phyloP scores from a whole-genome alignment of 331 rosid species.

The Malus hybrid region DNA sequence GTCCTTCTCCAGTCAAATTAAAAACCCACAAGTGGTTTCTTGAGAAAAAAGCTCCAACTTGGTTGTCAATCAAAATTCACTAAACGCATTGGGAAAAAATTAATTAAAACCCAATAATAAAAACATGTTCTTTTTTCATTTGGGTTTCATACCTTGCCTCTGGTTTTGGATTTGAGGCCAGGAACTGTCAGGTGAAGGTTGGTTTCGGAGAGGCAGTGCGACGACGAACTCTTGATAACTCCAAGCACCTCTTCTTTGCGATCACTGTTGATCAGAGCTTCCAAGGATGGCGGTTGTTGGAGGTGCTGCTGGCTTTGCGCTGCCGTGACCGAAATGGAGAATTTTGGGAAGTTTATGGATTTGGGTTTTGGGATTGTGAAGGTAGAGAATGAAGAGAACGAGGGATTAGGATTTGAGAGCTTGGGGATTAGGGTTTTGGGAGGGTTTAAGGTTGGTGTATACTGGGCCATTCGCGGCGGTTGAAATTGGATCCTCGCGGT shows the following conservation, averaged over 20 bases:
- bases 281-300: constrained; percentile 29
- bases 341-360: constrained; percentile 13
- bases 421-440: constrained; percentile 44
- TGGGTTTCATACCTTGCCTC: constrained; percentile 63
- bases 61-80: neutral
- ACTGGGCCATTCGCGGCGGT: constrained; percentile 13
- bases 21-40: neutral
- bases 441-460: constrained; percentile 41
- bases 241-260: constrained; percentile 40
- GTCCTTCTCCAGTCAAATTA: neutral
- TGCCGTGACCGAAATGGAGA: constrained; percentile 28
- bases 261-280: constrained; percentile 34
- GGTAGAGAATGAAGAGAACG: neutral
- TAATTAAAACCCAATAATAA: neutral
- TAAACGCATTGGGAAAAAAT: too few species aligned
- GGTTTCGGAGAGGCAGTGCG: constrained; percentile 70
- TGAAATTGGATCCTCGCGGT: neutral
- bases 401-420: neutral
- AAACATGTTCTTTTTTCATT: neutral
- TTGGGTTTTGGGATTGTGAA: constrained; percentile 10
- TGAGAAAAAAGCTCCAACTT: neutral
- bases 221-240: constrained; percentile 19
- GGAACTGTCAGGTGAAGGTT: constrained; percentile 71
- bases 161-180: constrained; percentile 72
- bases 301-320: constrained; percentile 19